phyloP scores from a whole-genome alignment of 1,139 yeast genomes.

The Meyerozyma sp. region DNA sequence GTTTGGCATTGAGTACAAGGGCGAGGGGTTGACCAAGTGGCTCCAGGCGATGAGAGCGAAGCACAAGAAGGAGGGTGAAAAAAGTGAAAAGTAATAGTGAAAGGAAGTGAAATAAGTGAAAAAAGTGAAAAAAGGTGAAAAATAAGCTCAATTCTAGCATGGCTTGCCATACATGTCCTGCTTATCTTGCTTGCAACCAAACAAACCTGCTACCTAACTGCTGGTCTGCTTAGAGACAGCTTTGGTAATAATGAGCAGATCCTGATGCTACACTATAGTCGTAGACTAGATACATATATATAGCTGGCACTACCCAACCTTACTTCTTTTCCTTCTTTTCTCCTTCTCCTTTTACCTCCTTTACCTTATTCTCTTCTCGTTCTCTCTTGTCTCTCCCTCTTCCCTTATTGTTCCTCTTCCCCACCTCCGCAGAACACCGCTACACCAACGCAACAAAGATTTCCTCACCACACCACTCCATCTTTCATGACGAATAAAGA shows the following conservation, averaged over 20 bases:
- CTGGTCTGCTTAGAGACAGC: no score
- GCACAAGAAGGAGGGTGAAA: constrained; percentile 10
- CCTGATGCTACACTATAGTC: background rate
- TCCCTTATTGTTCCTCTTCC: background rate
- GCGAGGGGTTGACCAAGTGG: constrained; percentile 57
- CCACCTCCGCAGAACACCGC: background rate
- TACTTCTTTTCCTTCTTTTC: background rate
- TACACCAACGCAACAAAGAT: background rate
- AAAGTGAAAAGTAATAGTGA: constrained; percentile 11
- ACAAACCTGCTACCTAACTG: no score
- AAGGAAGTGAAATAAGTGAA: background rate
- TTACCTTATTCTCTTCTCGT: background rate
- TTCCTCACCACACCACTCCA: background rate
- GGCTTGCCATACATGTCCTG: no score
- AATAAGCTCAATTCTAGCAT: background rate
- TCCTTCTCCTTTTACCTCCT: background rate
- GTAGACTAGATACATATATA: background rate
- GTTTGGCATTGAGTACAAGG: constrained; percentile 46
- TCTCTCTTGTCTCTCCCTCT: background rate
- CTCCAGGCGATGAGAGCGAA: constrained; percentile 37
- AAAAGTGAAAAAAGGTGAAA: background rate
- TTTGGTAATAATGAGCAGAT: background rate
- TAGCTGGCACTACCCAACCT: no score
- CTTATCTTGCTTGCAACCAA: no score
- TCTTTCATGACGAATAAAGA: background rate